Evolutionary conservation across 1,139 yeast species (phyloP).

Genomic region (Yamadazyma aaseri): DNA sequence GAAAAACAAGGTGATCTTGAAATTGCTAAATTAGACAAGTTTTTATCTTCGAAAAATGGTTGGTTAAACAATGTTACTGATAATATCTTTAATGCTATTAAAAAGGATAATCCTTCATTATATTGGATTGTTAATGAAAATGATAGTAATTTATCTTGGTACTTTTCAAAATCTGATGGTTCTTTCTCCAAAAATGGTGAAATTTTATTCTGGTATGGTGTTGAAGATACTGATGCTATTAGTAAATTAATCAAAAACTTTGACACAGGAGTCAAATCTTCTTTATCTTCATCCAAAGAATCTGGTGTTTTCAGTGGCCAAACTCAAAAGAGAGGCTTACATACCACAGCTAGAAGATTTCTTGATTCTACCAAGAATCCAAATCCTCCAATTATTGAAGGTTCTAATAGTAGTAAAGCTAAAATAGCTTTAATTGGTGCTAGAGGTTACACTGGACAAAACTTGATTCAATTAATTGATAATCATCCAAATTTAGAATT

Average conservation of each 20-base stretch:
- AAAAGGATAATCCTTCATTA: conserved; percentile 67
- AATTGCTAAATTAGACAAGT: conserved; percentile 80
- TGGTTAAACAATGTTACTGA: conserved; percentile 98
- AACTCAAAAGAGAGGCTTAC: conserved; percentile 43
- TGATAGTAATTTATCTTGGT: conserved; percentile 90
- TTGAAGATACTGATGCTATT: conserved; percentile 56
- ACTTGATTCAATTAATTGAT: conserved; percentile 81
- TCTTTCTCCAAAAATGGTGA: conserved; percentile 88
- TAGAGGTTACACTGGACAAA: conserved; percentile 96
- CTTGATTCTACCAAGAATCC: conserved; percentile 52
- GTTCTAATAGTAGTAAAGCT: conserved; percentile 57
- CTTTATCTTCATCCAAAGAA: conserved; percentile 40
- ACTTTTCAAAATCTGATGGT: conserved; percentile 90
- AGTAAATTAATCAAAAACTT: conserved; percentile 67
- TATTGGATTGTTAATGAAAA: conserved; percentile 92
- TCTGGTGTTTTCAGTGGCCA: conserved; percentile 41
- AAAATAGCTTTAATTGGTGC: conserved; percentile 96
- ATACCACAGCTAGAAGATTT: conserved; percentile 17
- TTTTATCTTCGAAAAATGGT: conserved; percentile 83
- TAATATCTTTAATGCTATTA: conserved; percentile 81
- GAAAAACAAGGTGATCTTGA: conserved; percentile 22
- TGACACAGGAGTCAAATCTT: conserved; percentile 37
- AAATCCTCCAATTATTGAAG: conserved; percentile 67
- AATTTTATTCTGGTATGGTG: conserved; percentile 93
- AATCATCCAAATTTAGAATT: conserved; percentile 84